Conservation (phyloP, 108 stramenopile genomes). For the Cyclotella atomus region DNA sequence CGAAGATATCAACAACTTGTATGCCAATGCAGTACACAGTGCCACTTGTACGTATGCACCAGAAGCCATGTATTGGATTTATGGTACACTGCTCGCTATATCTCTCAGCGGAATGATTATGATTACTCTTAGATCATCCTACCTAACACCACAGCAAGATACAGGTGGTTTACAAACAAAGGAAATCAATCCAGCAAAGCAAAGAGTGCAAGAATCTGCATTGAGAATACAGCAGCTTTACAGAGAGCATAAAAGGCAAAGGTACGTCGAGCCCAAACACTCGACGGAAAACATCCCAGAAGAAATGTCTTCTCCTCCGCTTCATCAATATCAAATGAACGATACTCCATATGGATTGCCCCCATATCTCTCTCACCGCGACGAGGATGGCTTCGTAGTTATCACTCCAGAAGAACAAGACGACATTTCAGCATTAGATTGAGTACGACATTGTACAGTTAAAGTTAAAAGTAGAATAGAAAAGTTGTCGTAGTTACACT, state of each 20-base stretch:
- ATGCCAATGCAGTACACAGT: slow-evolving; percentile 20
- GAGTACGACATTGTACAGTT: not conserved
- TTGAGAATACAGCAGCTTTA: not conserved
- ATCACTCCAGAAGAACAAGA: slow-evolving; percentile 2
- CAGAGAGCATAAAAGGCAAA: not conserved
- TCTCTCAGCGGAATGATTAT: slow-evolving; percentile 22
- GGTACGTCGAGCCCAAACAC: not conserved
- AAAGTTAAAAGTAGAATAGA: too few relatives aligned
- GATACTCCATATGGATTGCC: not conserved
- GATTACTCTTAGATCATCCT: slow-evolving; percentile 25
- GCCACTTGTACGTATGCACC: slow-evolving; percentile 20
- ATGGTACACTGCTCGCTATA: slow-evolving; percentile 16
- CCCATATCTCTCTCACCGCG: not conserved
- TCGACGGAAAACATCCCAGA: not conserved
- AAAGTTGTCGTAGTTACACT: too few relatives aligned
- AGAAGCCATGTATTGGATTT: slow-evolving; percentile 21
- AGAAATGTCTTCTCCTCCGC: not conserved
- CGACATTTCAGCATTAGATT: slow-evolving; percentile 10
- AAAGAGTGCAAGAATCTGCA: not conserved
- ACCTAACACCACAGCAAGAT: not conserved
- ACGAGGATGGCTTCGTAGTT: not conserved
- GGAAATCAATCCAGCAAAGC: not conserved
- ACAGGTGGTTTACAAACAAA: not conserved
- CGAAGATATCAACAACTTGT: slow-evolving; percentile 23
- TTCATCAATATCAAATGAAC: not conserved